A percentile compares a stretch with the other conserved stretches of the same genome.
Evolutionary conservation across 495 filamentous ascomycete genomes (phyloP).

Genomic region (Amphirosellinia nigrospora): DNA sequence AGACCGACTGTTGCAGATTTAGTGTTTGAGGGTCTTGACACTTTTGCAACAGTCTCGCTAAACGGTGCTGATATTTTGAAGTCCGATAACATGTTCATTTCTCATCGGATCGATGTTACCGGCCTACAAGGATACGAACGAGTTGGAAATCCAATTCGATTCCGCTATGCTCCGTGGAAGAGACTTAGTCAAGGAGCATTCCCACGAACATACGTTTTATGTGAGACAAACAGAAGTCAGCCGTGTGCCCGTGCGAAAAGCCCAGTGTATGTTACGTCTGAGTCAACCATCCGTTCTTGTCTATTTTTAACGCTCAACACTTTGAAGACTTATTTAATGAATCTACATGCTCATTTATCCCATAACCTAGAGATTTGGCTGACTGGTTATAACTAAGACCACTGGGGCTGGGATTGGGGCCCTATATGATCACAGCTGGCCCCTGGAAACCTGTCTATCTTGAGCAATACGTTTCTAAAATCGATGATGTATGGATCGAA

Average conservation of each 20-base stretch:
- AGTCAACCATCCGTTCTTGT: not conserved
- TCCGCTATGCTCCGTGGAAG: conserved; percentile 48
- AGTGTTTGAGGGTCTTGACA: conserved; percentile 70
- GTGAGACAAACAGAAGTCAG: conserved; percentile 54
- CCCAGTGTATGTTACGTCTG: conserved; percentile 45
- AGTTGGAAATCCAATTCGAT: conserved; percentile 52
- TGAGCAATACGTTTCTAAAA: conserved; percentile 57
- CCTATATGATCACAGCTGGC: conserved; percentile 71
- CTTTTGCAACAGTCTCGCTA: conserved; percentile 65
- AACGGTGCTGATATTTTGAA: conserved; percentile 61
- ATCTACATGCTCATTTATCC: not conserved
- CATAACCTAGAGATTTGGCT: not conserved
- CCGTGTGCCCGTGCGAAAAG: conserved; percentile 50
- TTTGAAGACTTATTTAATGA: not conserved
- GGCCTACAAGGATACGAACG: conserved; percentile 33
- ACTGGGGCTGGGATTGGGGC: conserved; percentile 89
- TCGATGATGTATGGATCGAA: conserved; percentile 63
- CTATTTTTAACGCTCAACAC: not conserved
- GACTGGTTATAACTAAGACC: conserved; percentile 48
- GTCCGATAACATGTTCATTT: conserved; percentile 69
- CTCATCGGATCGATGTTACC: conserved; percentile 54
- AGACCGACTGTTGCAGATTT: conserved; percentile 47
- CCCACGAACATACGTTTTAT: conserved; percentile 52
- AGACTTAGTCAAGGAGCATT: conserved; percentile 47
- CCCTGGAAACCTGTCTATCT: conserved; percentile 72